Conservation (phyloP, 2,329 filamentous ascomycete genomes). For the Fusarium sp. region DNA sequence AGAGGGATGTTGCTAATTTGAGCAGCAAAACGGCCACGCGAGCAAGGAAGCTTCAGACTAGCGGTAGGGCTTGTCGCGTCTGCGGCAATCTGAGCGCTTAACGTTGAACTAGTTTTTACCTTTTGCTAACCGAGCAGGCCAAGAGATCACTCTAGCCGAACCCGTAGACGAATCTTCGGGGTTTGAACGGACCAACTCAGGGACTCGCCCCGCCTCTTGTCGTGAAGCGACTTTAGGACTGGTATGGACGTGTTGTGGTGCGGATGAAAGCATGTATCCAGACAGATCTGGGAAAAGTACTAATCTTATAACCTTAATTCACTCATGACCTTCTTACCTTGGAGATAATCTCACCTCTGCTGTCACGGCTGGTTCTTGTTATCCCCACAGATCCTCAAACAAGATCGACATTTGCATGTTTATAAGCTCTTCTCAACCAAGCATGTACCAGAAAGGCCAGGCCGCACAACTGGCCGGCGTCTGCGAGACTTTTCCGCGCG, state of each 20-base stretch:
- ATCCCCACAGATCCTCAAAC: neutral
- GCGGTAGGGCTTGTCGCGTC: conserved; percentile 7
- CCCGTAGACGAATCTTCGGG: no score
- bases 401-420: neutral
- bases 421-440: neutral
- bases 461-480: conserved; percentile 41
- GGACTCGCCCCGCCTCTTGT: neutral
- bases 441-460: conserved; percentile 6
- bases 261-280: no score
- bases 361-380: no score
- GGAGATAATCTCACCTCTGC: no score
- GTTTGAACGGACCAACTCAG: neutral
- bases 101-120: neutral
- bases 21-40: conserved; percentile 3
- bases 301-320: no score
- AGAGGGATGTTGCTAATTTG: conserved; percentile 17
- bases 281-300: no score
- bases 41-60: neutral
- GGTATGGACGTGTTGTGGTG: no score
- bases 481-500: conserved; percentile 15
- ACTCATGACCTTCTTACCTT: no score
- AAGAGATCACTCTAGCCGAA: neutral
- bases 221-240: no score
- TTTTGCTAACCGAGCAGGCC: neutral
- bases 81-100: conserved; percentile 31